Conservation (phyloP, 371 early-diverging fungal genomes). For the Mucor saturninus region DNA sequence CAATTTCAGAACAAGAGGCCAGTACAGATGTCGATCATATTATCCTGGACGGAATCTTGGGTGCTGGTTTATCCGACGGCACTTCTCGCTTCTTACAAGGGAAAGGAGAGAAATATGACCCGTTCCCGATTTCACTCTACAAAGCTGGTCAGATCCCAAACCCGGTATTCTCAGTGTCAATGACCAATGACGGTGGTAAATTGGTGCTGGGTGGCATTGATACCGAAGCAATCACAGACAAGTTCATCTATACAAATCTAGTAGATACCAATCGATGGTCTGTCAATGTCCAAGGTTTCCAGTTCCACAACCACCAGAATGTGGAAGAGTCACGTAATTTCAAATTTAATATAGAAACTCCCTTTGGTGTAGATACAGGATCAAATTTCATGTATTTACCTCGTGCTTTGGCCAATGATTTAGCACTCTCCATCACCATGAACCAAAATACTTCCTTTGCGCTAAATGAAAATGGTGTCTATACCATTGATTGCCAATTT, state of each 20-base stretch:
- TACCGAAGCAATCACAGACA: slow-evolving; percentile 30
- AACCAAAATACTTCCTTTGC: background rate
- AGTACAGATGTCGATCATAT: slow-evolving; percentile 48
- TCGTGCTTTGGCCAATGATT: slow-evolving; percentile 22
- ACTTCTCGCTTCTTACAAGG: slow-evolving; percentile 23
- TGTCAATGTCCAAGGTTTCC: slow-evolving; percentile 26
- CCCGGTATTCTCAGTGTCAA: slow-evolving; percentile 46
- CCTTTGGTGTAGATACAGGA: slow-evolving; percentile 48
- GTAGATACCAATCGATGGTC: slow-evolving; percentile 32
- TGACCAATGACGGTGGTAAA: slow-evolving; percentile 43
- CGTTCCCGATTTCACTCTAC: slow-evolving; percentile 39
- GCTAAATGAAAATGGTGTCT: slow-evolving; percentile 11
- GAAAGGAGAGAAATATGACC: slow-evolving; percentile 14
- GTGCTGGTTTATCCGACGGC: slow-evolving; percentile 38
- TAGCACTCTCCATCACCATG: slow-evolving; percentile 28
- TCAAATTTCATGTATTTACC: slow-evolving; percentile 53
- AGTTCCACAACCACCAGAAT: slow-evolving; percentile 20
- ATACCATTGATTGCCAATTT: slow-evolving; percentile 32
- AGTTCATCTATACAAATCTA: slow-evolving; percentile 35
- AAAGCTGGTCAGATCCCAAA: slow-evolving; percentile 36
- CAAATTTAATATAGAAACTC: slow-evolving; percentile 21
- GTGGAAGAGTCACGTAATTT: slow-evolving; percentile 13
- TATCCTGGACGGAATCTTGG: slow-evolving; percentile 37
- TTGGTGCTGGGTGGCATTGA: slow-evolving; percentile 64
- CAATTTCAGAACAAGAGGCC: slow-evolving; percentile 30